Evolutionary conservation across 2,329 filamentous ascomycete species (phyloP), one percentile per base, ranked within the genome.

Genomic region (Rutstroemia sp.): DNA sequence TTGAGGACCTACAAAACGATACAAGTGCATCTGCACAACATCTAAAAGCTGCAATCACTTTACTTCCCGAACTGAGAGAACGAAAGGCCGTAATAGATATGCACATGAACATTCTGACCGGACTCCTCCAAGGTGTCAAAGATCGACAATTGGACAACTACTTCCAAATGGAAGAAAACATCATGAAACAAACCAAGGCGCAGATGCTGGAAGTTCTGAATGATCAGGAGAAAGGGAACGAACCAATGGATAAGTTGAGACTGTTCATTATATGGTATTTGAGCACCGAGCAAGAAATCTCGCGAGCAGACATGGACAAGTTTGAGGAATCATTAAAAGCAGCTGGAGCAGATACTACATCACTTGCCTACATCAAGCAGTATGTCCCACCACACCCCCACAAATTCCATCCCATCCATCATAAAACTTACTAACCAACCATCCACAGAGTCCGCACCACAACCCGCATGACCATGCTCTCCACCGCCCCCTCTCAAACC

Each of bases 71-170:
- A 71, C 78, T 99, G 63, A 81, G 91, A 61, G 94, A 97, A 71
- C 85, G 94, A 58, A 99, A 99, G 70, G 85, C 86, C n/a, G 81
- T 87, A 19, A 80, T 99, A 5, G 94, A 96, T 69, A 97, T 96
- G 88, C 94, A 99, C 71, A 99, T 99, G 94, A 96, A 95, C 69
- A 96, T 97, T 58, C 79, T 95, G 3, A 92, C 92, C 1, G 89
- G 89, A 1, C 70, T 85, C 3, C 68, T 85, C 42, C 78, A 75
- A 0, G 92, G 91, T 1, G 96, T 97, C 72, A 96, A 97, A 70
- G 89, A 95, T 64, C 85, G 94, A 16, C 92, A 97, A 71, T 78
- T 99, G 5, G 94, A 99, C 70, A 94, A 94, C 70, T 99, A 89
- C 73, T 99, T 95, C 75, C 90, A 97, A 69, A 76, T 96, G 5